A percentile compares a stretch with the other conserved stretches of the same genome.
Evolutionary conservation across 139 green algal genomes (phyloP).

Genomic region (Chlamydomonas asymmetrica): DNA sequence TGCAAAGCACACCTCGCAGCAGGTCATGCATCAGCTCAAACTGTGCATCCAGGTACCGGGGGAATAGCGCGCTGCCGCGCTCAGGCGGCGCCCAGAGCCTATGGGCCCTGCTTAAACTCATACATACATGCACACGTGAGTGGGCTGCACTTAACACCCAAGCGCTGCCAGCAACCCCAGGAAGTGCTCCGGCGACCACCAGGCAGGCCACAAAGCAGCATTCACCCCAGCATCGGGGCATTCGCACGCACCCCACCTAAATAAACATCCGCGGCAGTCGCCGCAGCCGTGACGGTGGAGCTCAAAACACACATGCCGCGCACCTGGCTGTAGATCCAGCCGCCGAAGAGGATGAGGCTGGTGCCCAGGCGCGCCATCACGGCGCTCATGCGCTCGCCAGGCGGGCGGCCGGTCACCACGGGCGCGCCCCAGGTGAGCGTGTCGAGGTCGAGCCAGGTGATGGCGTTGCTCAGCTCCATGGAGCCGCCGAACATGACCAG

Average conservation of each 20-base stretch:
- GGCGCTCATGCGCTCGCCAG: constrained; percentile 31
- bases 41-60: not conserved
- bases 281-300: not conserved
- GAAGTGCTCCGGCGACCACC: not conserved
- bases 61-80: not conserved
- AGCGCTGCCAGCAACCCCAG: not conserved
- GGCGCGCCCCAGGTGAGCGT: constrained; percentile 18
- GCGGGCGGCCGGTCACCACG: constrained; percentile 1
- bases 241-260: not conserved
- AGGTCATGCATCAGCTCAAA: not conserved
- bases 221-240: not conserved
- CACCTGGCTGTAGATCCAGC: constrained; percentile 37
- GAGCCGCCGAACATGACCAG: constrained; percentile 36
- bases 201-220: not conserved
- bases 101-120: no score
- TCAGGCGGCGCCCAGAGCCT: not conserved
- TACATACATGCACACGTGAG: not conserved
- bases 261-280: no score
- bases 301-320: constrained; percentile 4
- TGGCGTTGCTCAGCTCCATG: constrained; percentile 16
- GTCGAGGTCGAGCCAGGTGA: constrained; percentile 31
- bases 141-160: not conserved
- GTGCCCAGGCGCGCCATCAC: constrained; percentile 17
- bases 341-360: constrained; percentile 27
- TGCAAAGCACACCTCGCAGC: not conserved